Evolutionary conservation across 805 yeast genomes (phyloP).

Genomic region (Lipomyces kockii): DNA sequence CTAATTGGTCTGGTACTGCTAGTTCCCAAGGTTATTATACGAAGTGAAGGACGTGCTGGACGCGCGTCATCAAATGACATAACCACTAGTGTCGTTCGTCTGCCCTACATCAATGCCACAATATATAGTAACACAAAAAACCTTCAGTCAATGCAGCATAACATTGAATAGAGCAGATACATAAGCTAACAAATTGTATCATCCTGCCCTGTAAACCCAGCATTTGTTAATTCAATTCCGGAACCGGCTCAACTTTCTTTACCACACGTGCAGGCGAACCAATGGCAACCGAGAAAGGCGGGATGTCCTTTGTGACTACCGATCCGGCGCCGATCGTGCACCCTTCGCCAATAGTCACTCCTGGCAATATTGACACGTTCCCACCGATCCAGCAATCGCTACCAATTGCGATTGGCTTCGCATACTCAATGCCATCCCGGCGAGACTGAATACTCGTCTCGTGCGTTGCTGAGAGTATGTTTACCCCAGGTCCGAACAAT

Average conservation of each 20-base stretch:
- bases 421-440: slow-evolving; percentile 55
- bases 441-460: slow-evolving; percentile 58
- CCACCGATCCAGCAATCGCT: slow-evolving; percentile 73
- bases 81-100: too few relatives aligned
- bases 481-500: slow-evolving; percentile 62
- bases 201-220: too few relatives aligned
- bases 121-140: too few relatives aligned
- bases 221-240: not conserved
- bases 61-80: too few relatives aligned
- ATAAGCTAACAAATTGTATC: too few relatives aligned
- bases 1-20: too few relatives aligned
- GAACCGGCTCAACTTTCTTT: slow-evolving; percentile 26
- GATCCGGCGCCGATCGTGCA: slow-evolving; percentile 70
- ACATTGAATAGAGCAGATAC: too few relatives aligned
- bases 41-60: too few relatives aligned
- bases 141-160: too few relatives aligned
- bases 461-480: slow-evolving; percentile 62
- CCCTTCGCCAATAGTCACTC: slow-evolving; percentile 67
- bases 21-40: too few relatives aligned
- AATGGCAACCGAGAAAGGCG: slow-evolving; percentile 59
- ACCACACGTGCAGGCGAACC: slow-evolving; percentile 66
- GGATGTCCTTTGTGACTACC: slow-evolving; percentile 63
- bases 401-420: slow-evolving; percentile 62
- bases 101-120: too few relatives aligned
- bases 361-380: slow-evolving; percentile 60